Base-by-base conservation (phyloP, 805 yeast species). In the Candida parachauliodes region DNA sequence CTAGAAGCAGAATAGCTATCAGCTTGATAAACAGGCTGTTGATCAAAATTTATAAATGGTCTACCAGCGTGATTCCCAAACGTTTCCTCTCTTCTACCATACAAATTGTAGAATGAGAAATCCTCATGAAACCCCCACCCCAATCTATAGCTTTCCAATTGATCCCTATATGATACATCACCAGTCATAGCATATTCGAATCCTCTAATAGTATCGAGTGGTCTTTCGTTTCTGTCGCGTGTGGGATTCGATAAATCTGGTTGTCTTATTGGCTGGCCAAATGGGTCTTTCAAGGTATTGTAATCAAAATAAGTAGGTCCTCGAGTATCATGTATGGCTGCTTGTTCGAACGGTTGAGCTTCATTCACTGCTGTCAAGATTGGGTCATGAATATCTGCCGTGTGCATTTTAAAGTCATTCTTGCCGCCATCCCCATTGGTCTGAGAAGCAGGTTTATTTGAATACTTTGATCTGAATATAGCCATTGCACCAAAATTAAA, bases 101-200 rank as follows among this genome's bases (percentile, higher is more conserved):
- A 32, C 36, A 62, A 59, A 35, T 69, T 64, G 47, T 69, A 75
- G 56, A 65, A 63, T 24, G 78, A 83, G 76, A 83, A 88, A 60
- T 77, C 83, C 68, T 47, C 84, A 74, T 67, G 97, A 78, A 87
- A 86, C 38, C 84, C 79, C 83, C 94, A 89, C 11, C 97, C 98
- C 30, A 83, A 72, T 14, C 77, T 69, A 6, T 77, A 76, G 3
- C 89, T 72, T 61, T 89, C 97, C 52, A 88, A 70, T 51, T 85
- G 88, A 40, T 87, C 93, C 37, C 81, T 79, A 68, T 85, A 83
- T 9, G 76, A 61, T 41, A 73, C 65, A 60, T 93, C 98, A 36
- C 96, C 96, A 5, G 96, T 87, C 46, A 93, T 88, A 26, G 97
- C 81, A 56, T 83, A 93, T 68, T 93, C 98, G 62, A 93, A 93